A percentile compares a stretch with the other conserved stretches of the same genome.
Evolutionary conservation across 2,329 filamentous ascomycete genomes (phyloP).

Genomic region (Trichophyton schoenleinii): DNA sequence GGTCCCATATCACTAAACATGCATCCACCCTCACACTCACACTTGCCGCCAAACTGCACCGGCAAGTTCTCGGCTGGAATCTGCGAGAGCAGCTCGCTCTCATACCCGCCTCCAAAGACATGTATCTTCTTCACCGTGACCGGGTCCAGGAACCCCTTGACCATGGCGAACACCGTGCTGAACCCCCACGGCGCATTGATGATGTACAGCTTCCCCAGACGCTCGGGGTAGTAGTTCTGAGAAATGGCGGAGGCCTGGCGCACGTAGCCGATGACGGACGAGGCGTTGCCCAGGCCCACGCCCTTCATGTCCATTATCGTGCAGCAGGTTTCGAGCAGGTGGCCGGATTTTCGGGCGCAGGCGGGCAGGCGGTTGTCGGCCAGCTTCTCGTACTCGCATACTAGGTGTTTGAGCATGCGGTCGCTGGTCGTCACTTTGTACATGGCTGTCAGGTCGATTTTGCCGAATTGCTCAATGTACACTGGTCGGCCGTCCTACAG

Average conservation of each 20-base stretch:
- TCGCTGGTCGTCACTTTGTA: conserved; percentile 85
- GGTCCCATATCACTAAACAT: conserved; percentile 78
- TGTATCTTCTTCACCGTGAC: conserved; percentile 95
- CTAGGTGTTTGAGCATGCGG: conserved; percentile 92
- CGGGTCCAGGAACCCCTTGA: conserved; percentile 92
- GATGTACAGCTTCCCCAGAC: conserved; percentile 86
- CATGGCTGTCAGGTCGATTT: conserved; percentile 80
- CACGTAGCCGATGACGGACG: conserved; percentile 79
- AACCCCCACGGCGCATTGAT: conserved; percentile 99
- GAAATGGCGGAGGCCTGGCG: conserved; percentile 74
- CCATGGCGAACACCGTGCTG: conserved; percentile 66
- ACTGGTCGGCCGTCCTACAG: conserved; percentile 80
- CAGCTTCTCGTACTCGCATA: conserved; percentile 94
- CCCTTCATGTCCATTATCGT: conserved; percentile 97
- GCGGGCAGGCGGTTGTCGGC: conserved; percentile 86
- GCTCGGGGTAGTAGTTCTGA: conserved; percentile 98
- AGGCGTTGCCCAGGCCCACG: conserved; percentile 68
- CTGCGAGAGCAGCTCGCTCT: conserved; percentile 72
- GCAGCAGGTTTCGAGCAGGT: conserved; percentile 93
- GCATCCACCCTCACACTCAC: conserved; percentile 72
- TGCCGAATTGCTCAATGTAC: conserved; percentile 93
- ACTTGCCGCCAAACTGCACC: conserved; percentile 69
- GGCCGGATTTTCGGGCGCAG: conserved; percentile 81
- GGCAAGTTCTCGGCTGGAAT: conserved; percentile 84
- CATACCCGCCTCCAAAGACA: conserved; percentile 68